Percentiles rank a stretch among this genome's conserved stretches.
These are phyloP conservation scores for Harringtonia aguacate DNA, from an alignment of 2,329 filamentous ascomycete genomes.

Conservation along the genomic window DNA sequence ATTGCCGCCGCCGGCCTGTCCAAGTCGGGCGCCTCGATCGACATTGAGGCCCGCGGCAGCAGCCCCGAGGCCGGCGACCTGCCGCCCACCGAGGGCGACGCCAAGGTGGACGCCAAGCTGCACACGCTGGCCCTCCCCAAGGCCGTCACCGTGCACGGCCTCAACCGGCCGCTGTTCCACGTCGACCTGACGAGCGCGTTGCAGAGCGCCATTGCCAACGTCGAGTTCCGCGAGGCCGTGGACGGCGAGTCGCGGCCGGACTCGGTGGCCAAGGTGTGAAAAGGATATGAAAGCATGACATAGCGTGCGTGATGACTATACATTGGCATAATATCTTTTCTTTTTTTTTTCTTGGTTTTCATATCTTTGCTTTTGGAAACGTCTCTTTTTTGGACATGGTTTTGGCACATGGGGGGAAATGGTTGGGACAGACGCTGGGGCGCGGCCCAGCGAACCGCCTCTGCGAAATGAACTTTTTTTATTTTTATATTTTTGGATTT, in stretches of 20 bases:
- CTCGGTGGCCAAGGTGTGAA: slow-evolving; percentile 3
- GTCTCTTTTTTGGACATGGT: too few relatives aligned
- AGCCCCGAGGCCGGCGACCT: slow-evolving; percentile 18
- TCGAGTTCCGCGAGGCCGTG: slow-evolving; percentile 41
- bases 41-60: slow-evolving; percentile 14
- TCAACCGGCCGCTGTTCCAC: slow-evolving; percentile 88
- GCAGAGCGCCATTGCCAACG: slow-evolving; percentile 75
- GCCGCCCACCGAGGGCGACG: neutral
- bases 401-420: too few relatives aligned
- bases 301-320: neutral
- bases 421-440: too few relatives aligned
- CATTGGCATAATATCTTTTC: neutral
- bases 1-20: slow-evolving; percentile 4
- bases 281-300: too few relatives aligned
- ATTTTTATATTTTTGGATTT: too few relatives aligned
- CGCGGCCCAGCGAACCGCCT: too few relatives aligned
- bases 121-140: too few relatives aligned
- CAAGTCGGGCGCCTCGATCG: slow-evolving; percentile 9
- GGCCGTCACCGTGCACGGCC: slow-evolving; percentile 64
- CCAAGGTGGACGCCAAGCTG: too few relatives aligned
- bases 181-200: slow-evolving; percentile 82
- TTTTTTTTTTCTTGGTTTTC: neutral
- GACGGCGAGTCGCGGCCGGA: slow-evolving; percentile 6
- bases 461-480: too few relatives aligned
- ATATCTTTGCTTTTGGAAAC: too few relatives aligned